Evolutionary conservation across 805 yeast species (phyloP).

Genomic region (Cyberlindnera nakhonratchasimensis): DNA sequence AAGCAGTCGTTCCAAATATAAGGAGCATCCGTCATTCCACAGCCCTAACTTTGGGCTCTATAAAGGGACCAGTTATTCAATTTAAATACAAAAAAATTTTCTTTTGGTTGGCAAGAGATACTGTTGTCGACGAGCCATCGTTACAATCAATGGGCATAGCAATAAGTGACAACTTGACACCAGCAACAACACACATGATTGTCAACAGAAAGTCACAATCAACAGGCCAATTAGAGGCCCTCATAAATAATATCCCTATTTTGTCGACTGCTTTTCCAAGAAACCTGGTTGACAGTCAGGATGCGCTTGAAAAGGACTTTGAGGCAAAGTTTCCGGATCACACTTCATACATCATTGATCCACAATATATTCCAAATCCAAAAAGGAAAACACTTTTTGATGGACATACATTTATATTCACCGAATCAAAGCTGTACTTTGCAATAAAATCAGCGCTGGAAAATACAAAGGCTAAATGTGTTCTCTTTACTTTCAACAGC

Average conservation of each 20-base stretch:
- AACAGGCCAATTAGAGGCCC: slow-evolving; percentile 27
- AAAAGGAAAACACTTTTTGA: slow-evolving; percentile 25
- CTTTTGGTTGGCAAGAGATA: slow-evolving; percentile 1
- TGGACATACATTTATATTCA: slow-evolving; percentile 26
- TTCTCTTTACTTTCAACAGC: not conserved
- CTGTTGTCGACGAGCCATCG: not conserved
- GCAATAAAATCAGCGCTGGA: slow-evolving; percentile 25
- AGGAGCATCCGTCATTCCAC: not conserved
- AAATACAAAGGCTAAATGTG: slow-evolving; percentile 15
- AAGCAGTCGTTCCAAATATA: not conserved
- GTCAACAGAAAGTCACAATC: not conserved
- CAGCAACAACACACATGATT: slow-evolving; percentile 6
- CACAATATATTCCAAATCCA: slow-evolving; percentile 23
- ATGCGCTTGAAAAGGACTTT: slow-evolving; percentile 19
- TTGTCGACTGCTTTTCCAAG: slow-evolving; percentile 25
- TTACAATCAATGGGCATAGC: slow-evolving; percentile 1
- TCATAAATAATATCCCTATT: slow-evolving; percentile 31
- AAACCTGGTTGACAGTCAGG: slow-evolving; percentile 17
- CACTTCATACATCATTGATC: slow-evolving; percentile 24
- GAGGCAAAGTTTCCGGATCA: slow-evolving; percentile 27
- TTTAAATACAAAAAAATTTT: not conserved
- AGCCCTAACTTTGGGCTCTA: not conserved
- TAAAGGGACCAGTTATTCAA: not conserved
- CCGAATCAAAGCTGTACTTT: slow-evolving; percentile 22
- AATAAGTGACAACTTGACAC: not conserved